Base-by-base conservation (phyloP, 1,284 basidiomycete species). In the Apiotrichum veenhuisii region DNA sequence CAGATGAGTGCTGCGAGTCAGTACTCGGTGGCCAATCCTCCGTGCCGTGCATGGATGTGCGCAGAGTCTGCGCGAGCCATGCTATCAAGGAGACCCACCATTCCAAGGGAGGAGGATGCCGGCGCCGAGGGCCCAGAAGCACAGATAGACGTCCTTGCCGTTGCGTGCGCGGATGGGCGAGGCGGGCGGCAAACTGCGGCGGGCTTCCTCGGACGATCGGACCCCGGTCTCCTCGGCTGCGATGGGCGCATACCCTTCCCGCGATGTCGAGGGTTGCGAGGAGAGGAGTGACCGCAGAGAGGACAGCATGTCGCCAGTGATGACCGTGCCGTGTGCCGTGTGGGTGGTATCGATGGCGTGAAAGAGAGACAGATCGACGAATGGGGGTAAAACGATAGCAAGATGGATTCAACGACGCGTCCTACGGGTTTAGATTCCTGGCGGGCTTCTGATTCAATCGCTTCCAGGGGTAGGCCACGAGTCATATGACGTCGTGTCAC, bases 21-120 rank as follows among this genome's bases (percentile, higher is more conserved):
- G 10, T 41, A 41, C 37, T 15, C 9, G 4, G 18, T 38, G 5
- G 15, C 7, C 12, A n/a, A 5, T 38, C 37, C 18, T 38, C 37
- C 18, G 37, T n/a, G 18, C 17, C 15, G 17, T 38, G 12, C 17
- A 37, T 26, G 23, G 15, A 10, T 27, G n/a, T 45, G 20, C 30
- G 11, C 10, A n/a, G n/a, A n/a, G n/a, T n/a, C n/a, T 25, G 22
- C 9, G 41, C 22, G 25, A 25, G 10, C 5, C 41, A 20, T 12
- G 18, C n/a, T 10, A 20, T n/a, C 5, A 7, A 41, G 20, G 7
- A n/a, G 27, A 66, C 76, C 56, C 57, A 74, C 76, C 75, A 58
- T 74, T 77, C 76, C 76, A 77, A 7, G 65, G 63, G 26, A 77
- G 61, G 26, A 77, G 59, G 41, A 75, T 66, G 17, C 73, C 76